Base-by-base conservation (phyloP, 352 stramenopile species). In the Plasmopara muralis region DNA sequence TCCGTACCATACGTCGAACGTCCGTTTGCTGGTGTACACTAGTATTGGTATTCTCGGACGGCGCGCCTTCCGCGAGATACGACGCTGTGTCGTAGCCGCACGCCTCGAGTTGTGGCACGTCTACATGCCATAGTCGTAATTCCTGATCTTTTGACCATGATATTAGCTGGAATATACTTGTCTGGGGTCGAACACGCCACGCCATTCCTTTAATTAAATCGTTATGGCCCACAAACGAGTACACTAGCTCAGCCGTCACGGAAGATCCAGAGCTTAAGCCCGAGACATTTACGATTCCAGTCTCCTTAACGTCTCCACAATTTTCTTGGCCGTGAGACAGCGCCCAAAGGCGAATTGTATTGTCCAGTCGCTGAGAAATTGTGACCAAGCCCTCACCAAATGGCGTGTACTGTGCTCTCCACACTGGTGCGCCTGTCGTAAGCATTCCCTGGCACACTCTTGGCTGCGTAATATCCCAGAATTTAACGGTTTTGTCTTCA, bases 111-210 rank as follows among this genome's bases (percentile, higher is more conserved):
- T 85, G 76, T 31, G 74, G 68, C 12, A 68, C 46, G 43, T 93
- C 78, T 12, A 91, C 57, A 29, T 71, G 66, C 82, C 79, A 90
- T 55, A 93, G 51, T 4, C 79, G 74, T 5, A 93, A 54, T 20
- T 90, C 76, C 45, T 93, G 80, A 48, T 87, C 78, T 68, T 93
- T 89, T 0, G 74, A 71, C 79, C 78, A 93, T 15, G 83, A 89
- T 9, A 93, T 71, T 10, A 90, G 53, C 56, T 90, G 83, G 14
- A 77, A 92, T 5, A 70, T 55, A 31, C 50, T 69, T 2, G 55
- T 62, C n/a, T 61, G 64, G 2, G 68, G 59, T 13, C 64, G 55
- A 47, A 72, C 58, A 44, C 82, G 72, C 79, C 79, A 90, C 34
- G 65, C 79, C 57, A 93, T 83, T 1, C 72, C 70, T 47, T 72